Percentiles rank a stretch among this genome's conserved stretches.
These are phyloP conservation scores for Ophiostoma himal-ulmi DNA, from an alignment of 2,329 filamentous ascomycete species.

Conservation along the genomic window DNA sequence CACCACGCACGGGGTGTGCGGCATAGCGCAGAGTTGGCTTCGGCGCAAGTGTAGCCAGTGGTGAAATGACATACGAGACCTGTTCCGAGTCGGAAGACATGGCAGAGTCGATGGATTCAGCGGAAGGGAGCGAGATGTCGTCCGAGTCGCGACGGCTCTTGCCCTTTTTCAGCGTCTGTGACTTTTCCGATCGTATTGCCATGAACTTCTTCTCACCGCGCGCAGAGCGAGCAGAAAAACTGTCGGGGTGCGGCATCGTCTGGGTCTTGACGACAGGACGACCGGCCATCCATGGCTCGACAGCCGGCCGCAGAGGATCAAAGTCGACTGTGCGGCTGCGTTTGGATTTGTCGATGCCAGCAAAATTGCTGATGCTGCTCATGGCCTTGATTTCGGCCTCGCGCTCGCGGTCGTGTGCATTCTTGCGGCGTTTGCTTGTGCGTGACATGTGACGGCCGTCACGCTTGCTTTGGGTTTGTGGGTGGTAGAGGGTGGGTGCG, in stretches of 20 bases:
- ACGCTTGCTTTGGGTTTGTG: slow-evolving; percentile 44
- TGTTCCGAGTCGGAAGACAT: slow-evolving; percentile 70
- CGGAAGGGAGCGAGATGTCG: slow-evolving; percentile 67
- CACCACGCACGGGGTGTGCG: slow-evolving; percentile 52
- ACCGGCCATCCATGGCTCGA: slow-evolving; percentile 53
- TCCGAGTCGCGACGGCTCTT: slow-evolving; percentile 49
- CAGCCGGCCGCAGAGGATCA: slow-evolving; percentile 58
- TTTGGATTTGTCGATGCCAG: slow-evolving; percentile 4
- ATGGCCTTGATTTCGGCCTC: slow-evolving; percentile 87
- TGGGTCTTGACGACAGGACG: background rate
- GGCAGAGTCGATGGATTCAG: slow-evolving; percentile 69
- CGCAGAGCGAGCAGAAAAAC: slow-evolving; percentile 33
- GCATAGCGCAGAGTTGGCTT: slow-evolving; percentile 76
- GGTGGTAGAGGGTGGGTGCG: slow-evolving; percentile 7
- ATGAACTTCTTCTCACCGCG: background rate
- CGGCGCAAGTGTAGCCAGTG: slow-evolving; percentile 74
- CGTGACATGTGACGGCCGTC: slow-evolving; percentile 55
- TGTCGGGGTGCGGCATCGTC: slow-evolving; percentile 47
- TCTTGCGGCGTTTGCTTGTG: slow-evolving; percentile 72
- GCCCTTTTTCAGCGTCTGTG: slow-evolving; percentile 32
- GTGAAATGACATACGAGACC: slow-evolving; percentile 72
- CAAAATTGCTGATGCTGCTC: slow-evolving; percentile 44
- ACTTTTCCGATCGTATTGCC: slow-evolving; percentile 24
- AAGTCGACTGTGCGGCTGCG: slow-evolving; percentile 37
- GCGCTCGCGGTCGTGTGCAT: slow-evolving; percentile 62